Evolutionary conservation across 2,329 filamentous ascomycete genomes (phyloP).

Genomic region (Lasiodiplodia gonubiensis): DNA sequence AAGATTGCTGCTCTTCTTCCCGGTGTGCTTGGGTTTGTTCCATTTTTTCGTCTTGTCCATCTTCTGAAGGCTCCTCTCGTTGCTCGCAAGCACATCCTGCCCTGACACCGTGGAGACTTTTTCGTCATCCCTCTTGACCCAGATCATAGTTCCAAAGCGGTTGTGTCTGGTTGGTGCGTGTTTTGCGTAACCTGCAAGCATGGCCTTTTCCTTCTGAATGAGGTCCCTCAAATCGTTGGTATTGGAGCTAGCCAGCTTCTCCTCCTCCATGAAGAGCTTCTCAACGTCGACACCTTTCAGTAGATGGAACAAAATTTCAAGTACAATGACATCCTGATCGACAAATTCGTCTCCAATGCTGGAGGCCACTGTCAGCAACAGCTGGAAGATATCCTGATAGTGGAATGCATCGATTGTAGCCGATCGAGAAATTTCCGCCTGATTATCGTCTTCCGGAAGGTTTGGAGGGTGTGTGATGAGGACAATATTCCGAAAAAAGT

Average conservation of each 20-base stretch:
- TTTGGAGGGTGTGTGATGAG: conserved; percentile 79
- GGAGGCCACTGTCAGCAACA: conserved; percentile 84
- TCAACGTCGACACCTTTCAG: conserved; percentile 86
- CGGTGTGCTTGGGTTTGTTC: conserved; percentile 72
- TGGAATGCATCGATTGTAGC: conserved; percentile 88
- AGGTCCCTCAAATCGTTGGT: conserved; percentile 75
- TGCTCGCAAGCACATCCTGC: conserved; percentile 79
- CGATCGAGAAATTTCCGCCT: conserved; percentile 85
- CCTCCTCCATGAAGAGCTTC: conserved; percentile 83
- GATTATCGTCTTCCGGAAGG: conserved; percentile 81
- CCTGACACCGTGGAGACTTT: conserved; percentile 87
- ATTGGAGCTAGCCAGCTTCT: conserved; percentile 70
- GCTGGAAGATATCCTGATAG: conserved; percentile 85
- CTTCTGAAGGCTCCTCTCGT: conserved; percentile 76
- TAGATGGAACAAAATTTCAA: conserved; percentile 91
- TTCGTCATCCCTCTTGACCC: conserved; percentile 86
- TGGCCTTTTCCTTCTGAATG: conserved; percentile 82
- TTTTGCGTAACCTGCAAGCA: conserved; percentile 77
- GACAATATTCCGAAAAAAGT: conserved; percentile 86
- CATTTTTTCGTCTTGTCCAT: conserved; percentile 92
- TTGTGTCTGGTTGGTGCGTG: conserved; percentile 87
- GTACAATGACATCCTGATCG: conserved; percentile 82
- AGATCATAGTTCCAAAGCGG: conserved; percentile 95
- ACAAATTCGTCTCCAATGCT: conserved; percentile 94
- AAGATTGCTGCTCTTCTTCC: conserved; percentile 44